A percentile compares a stretch with the other conserved stretches of the same genome.
These are phyloP conservation scores for Phanerochaete carnosa DNA, from an alignment of 768 basidiomycete species.

Conservation along the genomic window DNA sequence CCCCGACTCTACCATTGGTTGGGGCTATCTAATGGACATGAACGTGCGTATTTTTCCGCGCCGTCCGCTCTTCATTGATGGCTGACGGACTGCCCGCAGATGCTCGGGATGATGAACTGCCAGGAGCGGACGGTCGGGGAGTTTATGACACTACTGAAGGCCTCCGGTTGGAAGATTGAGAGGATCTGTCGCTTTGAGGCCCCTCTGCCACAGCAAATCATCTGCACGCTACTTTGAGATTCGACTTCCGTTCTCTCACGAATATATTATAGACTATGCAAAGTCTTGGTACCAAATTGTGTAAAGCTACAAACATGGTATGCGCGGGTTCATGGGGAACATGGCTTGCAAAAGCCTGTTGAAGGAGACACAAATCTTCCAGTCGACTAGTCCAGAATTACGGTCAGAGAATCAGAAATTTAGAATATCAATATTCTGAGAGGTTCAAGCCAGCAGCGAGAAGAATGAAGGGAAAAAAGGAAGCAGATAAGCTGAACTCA, in stretches of 20 bases:
- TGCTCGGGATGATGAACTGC: slow-evolving; percentile 6
- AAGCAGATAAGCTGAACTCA: background rate
- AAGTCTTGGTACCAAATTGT: too few species aligned
- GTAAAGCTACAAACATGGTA: too few species aligned
- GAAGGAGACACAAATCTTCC: too few species aligned
- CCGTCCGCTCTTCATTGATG: background rate
- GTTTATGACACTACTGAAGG: background rate
- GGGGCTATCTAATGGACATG: slow-evolving; percentile 22
- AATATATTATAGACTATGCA: too few species aligned
- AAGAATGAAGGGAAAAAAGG: background rate
- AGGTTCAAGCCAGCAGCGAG: too few species aligned
- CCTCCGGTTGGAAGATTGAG: slow-evolving; percentile 27
- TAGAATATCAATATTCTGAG: too few species aligned
- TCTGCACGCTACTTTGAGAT: background rate
- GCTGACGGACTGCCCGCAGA: background rate
- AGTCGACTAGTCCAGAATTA: too few species aligned
- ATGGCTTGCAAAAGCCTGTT: too few species aligned
- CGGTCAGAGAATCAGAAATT: too few species aligned
- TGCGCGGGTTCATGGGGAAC: too few species aligned
- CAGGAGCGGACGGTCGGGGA: slow-evolving; percentile 3
- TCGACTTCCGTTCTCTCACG: too few species aligned
- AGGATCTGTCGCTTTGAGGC: slow-evolving; percentile 9
- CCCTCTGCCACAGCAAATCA: slow-evolving; percentile 3
- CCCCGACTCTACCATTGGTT: slow-evolving; percentile 20
- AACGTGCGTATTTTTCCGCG: slow-evolving; percentile 17